Percentiles rank a stretch among this genome's conserved stretches.
Evolutionary conservation across 2,329 filamentous ascomycete genomes (phyloP).

Genomic region (Cephalotrichum gorgonifer): DNA sequence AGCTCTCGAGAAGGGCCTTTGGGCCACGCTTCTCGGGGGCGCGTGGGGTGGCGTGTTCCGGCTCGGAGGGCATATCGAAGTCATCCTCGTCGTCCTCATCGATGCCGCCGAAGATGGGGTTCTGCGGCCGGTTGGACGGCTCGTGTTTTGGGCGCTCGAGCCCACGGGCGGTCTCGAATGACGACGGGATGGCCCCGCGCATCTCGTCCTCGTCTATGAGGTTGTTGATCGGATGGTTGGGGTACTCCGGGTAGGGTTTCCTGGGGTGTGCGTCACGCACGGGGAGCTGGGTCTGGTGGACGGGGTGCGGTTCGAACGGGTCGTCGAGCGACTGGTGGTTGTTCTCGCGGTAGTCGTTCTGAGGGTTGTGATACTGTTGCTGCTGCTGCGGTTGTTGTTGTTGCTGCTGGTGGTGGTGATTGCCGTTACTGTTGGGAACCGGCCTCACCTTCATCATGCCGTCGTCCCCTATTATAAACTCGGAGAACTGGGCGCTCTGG

Average conservation of each 20-base stretch:
- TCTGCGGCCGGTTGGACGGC: neutral
- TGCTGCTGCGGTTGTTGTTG: neutral
- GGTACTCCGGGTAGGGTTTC: conserved; percentile 13
- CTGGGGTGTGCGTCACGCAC: conserved; percentile 24
- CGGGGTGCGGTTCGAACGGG: conserved; percentile 3
- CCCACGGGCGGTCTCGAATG: neutral
- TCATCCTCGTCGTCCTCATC: conserved; percentile 10
- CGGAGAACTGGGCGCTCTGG: conserved; percentile 3
- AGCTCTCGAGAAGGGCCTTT: conserved; percentile 13
- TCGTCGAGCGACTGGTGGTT: neutral
- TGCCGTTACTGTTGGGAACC: neutral
- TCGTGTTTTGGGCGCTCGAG: neutral
- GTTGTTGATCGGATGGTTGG: conserved; percentile 5
- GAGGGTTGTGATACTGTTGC: neutral
- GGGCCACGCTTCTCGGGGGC: conserved; percentile 9
- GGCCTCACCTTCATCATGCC: conserved; percentile 6
- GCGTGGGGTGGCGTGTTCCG: conserved; percentile 2
- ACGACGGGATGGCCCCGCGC: conserved; percentile 12
- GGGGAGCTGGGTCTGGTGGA: conserved; percentile 23
- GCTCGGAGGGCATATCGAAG: conserved; percentile 4
- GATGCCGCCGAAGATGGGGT: conserved; percentile 5
- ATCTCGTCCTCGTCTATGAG: conserved; percentile 10
- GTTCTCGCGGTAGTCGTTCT: neutral
- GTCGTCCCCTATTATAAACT: conserved; percentile 7
- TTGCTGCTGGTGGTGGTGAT: neutral